phyloP scores from a whole-genome alignment of 2,329 filamentous ascomycete genomes.

The Cladosporium velox region DNA sequence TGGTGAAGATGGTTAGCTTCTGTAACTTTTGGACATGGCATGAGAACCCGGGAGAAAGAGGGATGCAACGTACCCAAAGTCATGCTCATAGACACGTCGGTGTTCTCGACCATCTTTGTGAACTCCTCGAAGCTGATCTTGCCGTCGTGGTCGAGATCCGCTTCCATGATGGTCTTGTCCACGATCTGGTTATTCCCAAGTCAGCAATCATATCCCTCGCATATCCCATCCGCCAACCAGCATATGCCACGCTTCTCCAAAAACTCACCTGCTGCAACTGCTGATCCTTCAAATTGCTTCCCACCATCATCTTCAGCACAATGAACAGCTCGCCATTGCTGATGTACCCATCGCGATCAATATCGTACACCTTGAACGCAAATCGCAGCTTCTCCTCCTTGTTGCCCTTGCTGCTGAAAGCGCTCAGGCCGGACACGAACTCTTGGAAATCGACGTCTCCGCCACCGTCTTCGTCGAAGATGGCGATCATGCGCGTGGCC shows the following conservation, averaged over 20 bases:
- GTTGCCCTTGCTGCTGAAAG: conserved; percentile 97
- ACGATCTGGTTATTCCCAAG: conserved; percentile 67
- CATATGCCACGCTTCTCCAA: neutral
- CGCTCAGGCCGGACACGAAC: conserved; percentile 91
- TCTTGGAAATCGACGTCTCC: conserved; percentile 99
- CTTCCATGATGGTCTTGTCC: conserved; percentile 99
- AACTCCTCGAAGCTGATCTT: conserved; percentile 99
- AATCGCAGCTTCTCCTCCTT: conserved; percentile 98
- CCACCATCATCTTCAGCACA: conserved; percentile 99
- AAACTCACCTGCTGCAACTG: conserved; percentile 77
- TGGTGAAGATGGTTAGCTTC: conserved; percentile 1
- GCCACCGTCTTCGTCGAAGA: conserved; percentile 97
- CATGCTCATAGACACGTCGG: conserved; percentile 70
- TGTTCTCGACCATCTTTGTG: conserved; percentile 97
- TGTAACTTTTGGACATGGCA: too few species aligned
- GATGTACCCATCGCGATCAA: conserved; percentile 97
- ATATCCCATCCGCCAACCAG: neutral
- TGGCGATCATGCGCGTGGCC: conserved; percentile 97
- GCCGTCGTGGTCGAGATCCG: conserved; percentile 90
- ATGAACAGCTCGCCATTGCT: conserved; percentile 99
- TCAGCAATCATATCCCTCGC: neutral
- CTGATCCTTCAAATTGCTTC: conserved; percentile 97
- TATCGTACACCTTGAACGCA: conserved; percentile 99
- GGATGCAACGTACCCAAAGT: conserved; percentile 56
- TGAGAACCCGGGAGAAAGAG: neutral